Percentiles rank a stretch among this genome's conserved stretches.
Conservation (phyloP, 495 filamentous ascomycete genomes). For the Pseudoneurospora amorphoporcata region DNA sequence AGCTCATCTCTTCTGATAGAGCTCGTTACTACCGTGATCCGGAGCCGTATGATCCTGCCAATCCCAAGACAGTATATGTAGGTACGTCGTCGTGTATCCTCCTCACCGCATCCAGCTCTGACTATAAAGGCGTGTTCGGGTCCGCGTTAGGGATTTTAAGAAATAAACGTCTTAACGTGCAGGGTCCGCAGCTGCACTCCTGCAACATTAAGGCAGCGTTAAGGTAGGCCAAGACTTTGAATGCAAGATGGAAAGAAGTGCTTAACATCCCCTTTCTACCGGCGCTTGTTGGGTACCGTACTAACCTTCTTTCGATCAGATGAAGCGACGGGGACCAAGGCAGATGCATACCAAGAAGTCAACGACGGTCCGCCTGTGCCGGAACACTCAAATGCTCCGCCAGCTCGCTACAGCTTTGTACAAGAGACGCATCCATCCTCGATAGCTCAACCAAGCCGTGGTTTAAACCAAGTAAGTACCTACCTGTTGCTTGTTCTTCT, state of each 20-base stretch:
- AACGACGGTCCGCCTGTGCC: conserved; percentile 10
- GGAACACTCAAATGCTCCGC: conserved; percentile 16
- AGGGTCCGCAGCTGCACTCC: too few relatives aligned
- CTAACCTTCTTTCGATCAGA: background rate
- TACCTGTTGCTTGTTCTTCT: background rate
- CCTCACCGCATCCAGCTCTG: too few relatives aligned
- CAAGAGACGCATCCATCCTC: too few relatives aligned
- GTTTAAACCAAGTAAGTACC: background rate
- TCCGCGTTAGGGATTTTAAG: too few relatives aligned
- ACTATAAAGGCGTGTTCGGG: background rate
- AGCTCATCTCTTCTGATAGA: conserved; percentile 25
- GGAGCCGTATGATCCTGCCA: conserved; percentile 20
- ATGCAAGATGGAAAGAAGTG: too few relatives aligned
- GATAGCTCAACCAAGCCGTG: too few relatives aligned
- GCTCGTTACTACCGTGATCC: conserved; percentile 22
- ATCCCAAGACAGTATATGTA: conserved; percentile 12
- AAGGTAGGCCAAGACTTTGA: too few relatives aligned
- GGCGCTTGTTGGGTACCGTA: background rate
- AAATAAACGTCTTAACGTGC: too few relatives aligned
- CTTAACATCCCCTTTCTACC: too few relatives aligned
- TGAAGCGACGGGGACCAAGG: conserved; percentile 6
- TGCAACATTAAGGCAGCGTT: too few relatives aligned
- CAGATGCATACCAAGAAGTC: conserved; percentile 12
- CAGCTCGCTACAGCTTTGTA: conserved; percentile 15
- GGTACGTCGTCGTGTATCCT: conserved; percentile 10